Evolutionary conservation across 1,139 yeast genomes (phyloP).

Genomic region (Scheffersomyces titani): DNA sequence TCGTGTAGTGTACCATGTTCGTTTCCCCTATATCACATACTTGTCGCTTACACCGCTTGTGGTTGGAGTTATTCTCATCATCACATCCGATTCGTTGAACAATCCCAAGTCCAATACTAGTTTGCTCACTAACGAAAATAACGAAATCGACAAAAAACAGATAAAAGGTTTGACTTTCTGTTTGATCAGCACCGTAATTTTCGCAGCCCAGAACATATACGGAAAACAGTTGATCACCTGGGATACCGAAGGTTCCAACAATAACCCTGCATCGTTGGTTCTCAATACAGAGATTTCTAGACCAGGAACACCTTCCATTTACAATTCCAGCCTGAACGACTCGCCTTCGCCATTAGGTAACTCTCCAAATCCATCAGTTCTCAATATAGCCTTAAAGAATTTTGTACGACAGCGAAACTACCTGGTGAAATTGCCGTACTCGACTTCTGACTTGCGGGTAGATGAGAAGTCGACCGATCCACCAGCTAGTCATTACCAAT

Average conservation of each 20-base stretch:
- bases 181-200: slow-evolving; percentile 31
- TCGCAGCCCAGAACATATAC: slow-evolving; percentile 44
- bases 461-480: slow-evolving; percentile 23
- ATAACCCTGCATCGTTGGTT: slow-evolving; percentile 30
- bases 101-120: slow-evolving; percentile 7
- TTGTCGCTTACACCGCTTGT: slow-evolving; percentile 38
- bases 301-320: slow-evolving; percentile 14
- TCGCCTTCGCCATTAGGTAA: neutral
- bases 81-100: slow-evolving; percentile 28
- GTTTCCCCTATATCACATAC: slow-evolving; percentile 35
- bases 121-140: slow-evolving; percentile 12
- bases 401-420: slow-evolving; percentile 27
- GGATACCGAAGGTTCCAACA: slow-evolving; percentile 19
- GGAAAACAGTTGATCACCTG: slow-evolving; percentile 44
- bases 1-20: slow-evolving; percentile 31
- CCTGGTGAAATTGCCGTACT: slow-evolving; percentile 32
- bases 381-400: slow-evolving; percentile 4
- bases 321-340: neutral
- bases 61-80: slow-evolving; percentile 39
- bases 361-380: neutral
- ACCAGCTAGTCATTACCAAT: slow-evolving; percentile 1
- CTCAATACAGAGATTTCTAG: slow-evolving; percentile 24
- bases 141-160: slow-evolving; percentile 19
- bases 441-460: slow-evolving; percentile 33
- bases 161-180: slow-evolving; percentile 33